Evolutionary conservation across 345 rosid genomes (phyloP).

Genomic region (Corchorus olitorius): DNA sequence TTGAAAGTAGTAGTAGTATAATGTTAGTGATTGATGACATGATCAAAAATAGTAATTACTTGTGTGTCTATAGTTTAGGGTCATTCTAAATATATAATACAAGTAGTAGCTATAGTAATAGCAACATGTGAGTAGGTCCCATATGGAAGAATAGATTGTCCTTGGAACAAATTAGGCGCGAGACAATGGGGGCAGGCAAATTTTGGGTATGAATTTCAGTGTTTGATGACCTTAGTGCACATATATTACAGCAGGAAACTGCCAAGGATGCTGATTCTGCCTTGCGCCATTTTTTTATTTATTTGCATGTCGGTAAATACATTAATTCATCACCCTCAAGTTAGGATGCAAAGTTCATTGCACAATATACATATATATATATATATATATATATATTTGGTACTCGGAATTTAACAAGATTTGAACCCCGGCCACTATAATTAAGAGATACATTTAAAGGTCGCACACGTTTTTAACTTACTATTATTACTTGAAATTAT

Average conservation of each 20-base stretch:
- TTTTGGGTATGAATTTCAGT: conserved; percentile 19
- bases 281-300: background rate
- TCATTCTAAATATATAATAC: background rate
- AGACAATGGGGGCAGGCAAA: conserved; percentile 17
- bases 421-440: too few relatives aligned
- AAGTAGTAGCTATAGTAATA: too few relatives aligned
- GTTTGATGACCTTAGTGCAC: background rate
- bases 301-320: background rate
- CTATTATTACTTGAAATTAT: too few relatives aligned
- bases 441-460: too few relatives aligned
- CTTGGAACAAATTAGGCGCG: conserved; percentile 12
- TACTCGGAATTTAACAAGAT: too few relatives aligned
- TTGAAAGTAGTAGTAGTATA: background rate
- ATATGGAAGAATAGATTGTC: conserved; percentile 7
- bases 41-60: background rate
- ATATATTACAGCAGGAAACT: background rate
- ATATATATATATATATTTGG: too few relatives aligned
- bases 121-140: conserved; percentile 23
- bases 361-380: too few relatives aligned
- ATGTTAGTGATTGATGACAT: background rate
- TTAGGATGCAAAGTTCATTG: background rate
- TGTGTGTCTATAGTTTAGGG: background rate
- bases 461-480: too few relatives aligned
- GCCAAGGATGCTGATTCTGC: background rate
- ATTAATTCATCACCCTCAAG: background rate